Evolutionary conservation across 306 rosid genomes (phyloP), one percentile per base, ranked within the genome.

Genomic region (Citrullus amarus): DNA sequence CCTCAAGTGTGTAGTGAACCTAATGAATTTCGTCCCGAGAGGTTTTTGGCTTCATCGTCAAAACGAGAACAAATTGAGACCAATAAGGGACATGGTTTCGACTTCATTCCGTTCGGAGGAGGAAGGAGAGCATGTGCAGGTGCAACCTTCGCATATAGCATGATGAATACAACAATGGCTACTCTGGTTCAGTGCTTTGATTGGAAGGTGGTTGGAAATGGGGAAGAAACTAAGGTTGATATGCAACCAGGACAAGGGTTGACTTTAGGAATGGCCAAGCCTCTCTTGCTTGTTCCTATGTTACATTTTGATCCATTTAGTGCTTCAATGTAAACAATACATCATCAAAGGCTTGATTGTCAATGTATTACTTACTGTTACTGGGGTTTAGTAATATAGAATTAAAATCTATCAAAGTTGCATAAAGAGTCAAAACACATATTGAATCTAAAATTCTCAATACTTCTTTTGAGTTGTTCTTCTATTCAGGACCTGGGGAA

Each of bases 61-160:
- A 65, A 11, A 36, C 20, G 6, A 20, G 22, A 63, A 4, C 51
- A 11, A 67, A 41, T 1, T 67, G 78, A 20, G 78, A 68, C 82
- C 0, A 80, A 53, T 5, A 53, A 55, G 81, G 91, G 87, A 0
- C 87, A 85, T 0, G 80, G 85, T 56, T 88, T 83, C 43, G 63
- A 58, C 9, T 77, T 79, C 3, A 16, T 88, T n/a, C 89, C 90
- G 5, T 90, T 90, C 46, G 92, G 95, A 4, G 77, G 82, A 0
- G 95, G 92, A 4, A 90, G 91, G 65, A 85, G 95, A 66, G 82
- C 78, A 16, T 90, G 92, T 57, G 89, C 91, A 0, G 88, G 89
- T 0, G 22, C 85, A 2, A 82, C 80, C 6, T 80, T 90, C 68
- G 86, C 86, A 0, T 77, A 38, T 28, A 43, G 15, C 70, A 2